These are phyloP conservation scores for Heliamphora pulchella DNA, from an alignment of 179 eudicot species.

Conservation along the genomic window DNA sequence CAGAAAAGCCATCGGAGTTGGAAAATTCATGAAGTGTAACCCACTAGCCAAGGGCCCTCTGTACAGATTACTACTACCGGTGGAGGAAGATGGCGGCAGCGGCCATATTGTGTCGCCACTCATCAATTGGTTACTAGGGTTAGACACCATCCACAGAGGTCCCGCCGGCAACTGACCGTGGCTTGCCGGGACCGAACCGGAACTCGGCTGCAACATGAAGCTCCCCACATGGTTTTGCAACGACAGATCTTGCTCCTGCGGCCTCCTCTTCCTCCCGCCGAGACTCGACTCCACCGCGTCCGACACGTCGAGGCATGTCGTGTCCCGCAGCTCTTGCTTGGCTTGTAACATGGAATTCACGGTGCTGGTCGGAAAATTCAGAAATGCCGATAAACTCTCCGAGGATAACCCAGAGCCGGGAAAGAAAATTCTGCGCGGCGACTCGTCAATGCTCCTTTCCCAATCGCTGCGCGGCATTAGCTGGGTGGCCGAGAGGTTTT, in stretches of 20 bases:
- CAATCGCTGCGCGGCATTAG: too few relatives aligned
- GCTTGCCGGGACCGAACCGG: constrained; percentile 19
- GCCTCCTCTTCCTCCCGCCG: constrained; percentile 17
- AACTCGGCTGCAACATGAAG: constrained; percentile 25
- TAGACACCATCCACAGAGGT: constrained; percentile 20
- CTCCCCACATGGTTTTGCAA: constrained; percentile 12
- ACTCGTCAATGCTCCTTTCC: not conserved
- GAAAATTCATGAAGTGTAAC: constrained; percentile 32
- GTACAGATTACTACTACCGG: constrained; percentile 10
- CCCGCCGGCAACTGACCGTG: constrained; percentile 23
- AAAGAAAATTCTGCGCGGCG: not conserved
- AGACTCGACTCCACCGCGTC: constrained; percentile 3
- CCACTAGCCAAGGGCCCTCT: constrained; percentile 21
- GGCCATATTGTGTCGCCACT: constrained; percentile 26
- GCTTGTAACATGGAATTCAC: constrained; percentile 4
- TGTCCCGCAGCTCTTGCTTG: constrained; percentile 24
- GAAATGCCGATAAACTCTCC: not conserved
- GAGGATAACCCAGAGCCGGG: constrained; percentile 11
- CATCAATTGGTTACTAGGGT: constrained; percentile 16
- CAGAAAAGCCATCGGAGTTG: constrained; percentile 19
- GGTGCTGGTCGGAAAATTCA: not conserved
- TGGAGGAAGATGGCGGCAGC: not conserved
- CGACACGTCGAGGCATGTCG: not conserved
- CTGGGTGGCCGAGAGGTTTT: too few relatives aligned
- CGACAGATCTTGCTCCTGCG: constrained; percentile 18